Base-by-base conservation (phyloP, 2,329 filamentous ascomycete genomes). In the Stromatinia cepivora region DNA sequence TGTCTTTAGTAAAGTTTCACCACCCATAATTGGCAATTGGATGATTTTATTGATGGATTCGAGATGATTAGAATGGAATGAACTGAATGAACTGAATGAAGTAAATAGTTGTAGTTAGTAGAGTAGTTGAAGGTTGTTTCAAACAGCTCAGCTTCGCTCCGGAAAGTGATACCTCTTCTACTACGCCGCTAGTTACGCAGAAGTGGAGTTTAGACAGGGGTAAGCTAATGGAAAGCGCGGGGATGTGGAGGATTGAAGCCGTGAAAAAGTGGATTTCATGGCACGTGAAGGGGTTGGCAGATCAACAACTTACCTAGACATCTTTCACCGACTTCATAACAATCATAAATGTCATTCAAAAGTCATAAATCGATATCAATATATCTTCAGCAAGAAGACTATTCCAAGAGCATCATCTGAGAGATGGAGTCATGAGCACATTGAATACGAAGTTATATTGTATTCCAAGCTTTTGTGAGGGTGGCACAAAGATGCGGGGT, bases 11-110 rank as follows among this genome's bases (percentile, higher is more conserved):
- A 70, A 56, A 15, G 75, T 78, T 75, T 78, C 76, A 65, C 78
- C 77, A 68, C 78, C 78, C 78, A 79, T 79, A 67, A 72, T 76
- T 77, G 73, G 70, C 42, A 50, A 70, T 66, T 50, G 66, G 66
- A 69, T 70, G 69, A 70, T 62, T 62, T 61, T 69, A 39, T 62
- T 62, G 62, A 46, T 53, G 69, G 63, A 69, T 10, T 63, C 46
- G 22, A 64, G 36, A 28, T 36, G 36, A 20, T 42, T 34, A 39
- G 34, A 46, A 34, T n/a, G 25, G 34, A 17, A 22, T 34, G 66
- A 52, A 50, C 34, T 52, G 66, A 36, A 45, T 34, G 39, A 13
- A 31, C n/a, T 46, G 28, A 39, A 53, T n/a, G n/a, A 31, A 46
- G 28, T 6, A 46, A 50, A 48, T 17, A 4, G 45, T 25, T 39